These are phyloP conservation scores for Porodaedalea pini DNA, from an alignment of 1,284 basidiomycete genomes.

Conservation along the genomic window DNA sequence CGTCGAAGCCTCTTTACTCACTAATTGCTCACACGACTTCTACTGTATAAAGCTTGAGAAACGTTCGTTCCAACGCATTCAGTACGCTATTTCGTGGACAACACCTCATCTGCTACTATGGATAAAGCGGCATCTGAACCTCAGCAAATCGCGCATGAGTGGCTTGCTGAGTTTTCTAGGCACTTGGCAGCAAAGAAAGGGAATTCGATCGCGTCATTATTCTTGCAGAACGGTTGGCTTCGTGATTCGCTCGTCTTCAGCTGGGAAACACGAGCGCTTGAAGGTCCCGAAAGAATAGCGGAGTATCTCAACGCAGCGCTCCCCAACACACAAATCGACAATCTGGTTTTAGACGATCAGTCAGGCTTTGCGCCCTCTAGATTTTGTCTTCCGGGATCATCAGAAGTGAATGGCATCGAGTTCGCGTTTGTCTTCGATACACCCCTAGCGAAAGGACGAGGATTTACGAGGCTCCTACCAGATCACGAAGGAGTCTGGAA, in stretches of 20 bases:
- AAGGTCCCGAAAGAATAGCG: not conserved
- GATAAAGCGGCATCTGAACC: not conserved
- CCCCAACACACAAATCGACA: not conserved
- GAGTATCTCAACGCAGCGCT: not conserved
- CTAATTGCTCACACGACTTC: too few relatives aligned
- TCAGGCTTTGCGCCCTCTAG: not conserved
- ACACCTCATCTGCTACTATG: not conserved
- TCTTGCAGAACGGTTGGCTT: constrained; percentile 6
- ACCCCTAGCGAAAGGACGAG: not conserved
- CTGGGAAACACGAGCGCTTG: constrained; percentile 6
- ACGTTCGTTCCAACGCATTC: too few relatives aligned
- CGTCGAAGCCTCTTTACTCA: too few relatives aligned
- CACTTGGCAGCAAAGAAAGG: not conserved
- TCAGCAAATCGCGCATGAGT: constrained; percentile 1
- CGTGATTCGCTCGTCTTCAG: constrained; percentile 4
- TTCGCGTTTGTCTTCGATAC: constrained; percentile 13
- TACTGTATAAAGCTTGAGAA: not conserved
- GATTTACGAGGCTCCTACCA: not conserved
- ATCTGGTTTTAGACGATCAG: not conserved
- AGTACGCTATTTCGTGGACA: not conserved
- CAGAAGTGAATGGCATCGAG: not conserved
- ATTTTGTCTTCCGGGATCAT: not conserved
- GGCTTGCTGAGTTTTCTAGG: not conserved
- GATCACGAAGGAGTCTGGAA: constrained; percentile 26
- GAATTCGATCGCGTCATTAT: not conserved